phyloP scores from a whole-genome alignment of 2,329 filamentous ascomycete genomes.

The Microsporum canis region DNA sequence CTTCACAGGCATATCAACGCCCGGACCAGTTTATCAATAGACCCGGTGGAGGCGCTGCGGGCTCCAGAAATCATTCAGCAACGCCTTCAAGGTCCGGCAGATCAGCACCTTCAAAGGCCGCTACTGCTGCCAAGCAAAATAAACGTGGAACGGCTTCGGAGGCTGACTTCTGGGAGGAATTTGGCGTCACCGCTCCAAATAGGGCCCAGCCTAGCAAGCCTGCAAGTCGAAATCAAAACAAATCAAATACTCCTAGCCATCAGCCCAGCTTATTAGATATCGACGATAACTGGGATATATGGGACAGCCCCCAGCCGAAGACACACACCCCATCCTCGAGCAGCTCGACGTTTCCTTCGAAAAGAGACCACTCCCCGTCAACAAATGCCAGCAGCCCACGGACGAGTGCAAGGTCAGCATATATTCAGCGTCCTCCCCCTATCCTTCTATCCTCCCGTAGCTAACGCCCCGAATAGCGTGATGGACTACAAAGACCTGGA shows the following conservation, averaged over 20 bases:
- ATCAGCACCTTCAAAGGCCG: slow-evolving; percentile 21
- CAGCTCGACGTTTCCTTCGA: slow-evolving; percentile 42
- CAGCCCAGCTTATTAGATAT: slow-evolving; percentile 28
- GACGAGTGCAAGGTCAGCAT: slow-evolving; percentile 42
- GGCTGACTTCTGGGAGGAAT: slow-evolving; percentile 41
- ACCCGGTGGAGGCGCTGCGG: slow-evolving; percentile 24
- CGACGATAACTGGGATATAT: slow-evolving; percentile 45
- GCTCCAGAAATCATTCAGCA: slow-evolving; percentile 24
- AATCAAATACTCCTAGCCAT: slow-evolving; percentile 20
- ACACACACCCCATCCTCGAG: slow-evolving; percentile 35
- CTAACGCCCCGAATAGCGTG: slow-evolving; percentile 23
- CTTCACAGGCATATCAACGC: slow-evolving; percentile 22
- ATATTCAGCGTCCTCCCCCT: slow-evolving; percentile 13
- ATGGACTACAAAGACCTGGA: slow-evolving; percentile 26
- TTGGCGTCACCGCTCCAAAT: slow-evolving; percentile 32
- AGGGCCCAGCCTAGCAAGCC: slow-evolving; percentile 16
- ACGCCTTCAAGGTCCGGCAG: slow-evolving; percentile 18
- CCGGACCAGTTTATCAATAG: slow-evolving; percentile 8
- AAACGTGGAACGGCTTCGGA: slow-evolving; percentile 33
- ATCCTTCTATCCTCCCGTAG: slow-evolving; percentile 4
- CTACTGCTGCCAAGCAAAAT: slow-evolving; percentile 27
- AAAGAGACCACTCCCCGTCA: slow-evolving; percentile 35
- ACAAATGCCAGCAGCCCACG: slow-evolving; percentile 40
- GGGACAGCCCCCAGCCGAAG: slow-evolving; percentile 41
- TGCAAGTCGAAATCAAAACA: slow-evolving; percentile 28